These are phyloP conservation scores for Petunia secreta DNA, from an alignment of 257 asterid species.

Conservation along the genomic window DNA sequence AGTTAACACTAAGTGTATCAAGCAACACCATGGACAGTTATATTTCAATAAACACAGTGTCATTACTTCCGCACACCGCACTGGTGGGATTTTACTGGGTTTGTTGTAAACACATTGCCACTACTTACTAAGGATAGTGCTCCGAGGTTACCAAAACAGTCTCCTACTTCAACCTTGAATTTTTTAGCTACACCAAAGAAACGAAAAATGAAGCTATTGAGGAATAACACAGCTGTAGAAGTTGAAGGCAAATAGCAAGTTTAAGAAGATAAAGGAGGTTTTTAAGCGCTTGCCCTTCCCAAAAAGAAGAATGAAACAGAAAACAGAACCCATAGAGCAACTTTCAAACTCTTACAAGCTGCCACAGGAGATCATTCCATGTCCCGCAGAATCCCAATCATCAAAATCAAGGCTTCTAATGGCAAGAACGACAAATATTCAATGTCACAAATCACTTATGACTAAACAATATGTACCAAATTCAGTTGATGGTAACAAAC, in stretches of 20 bases:
- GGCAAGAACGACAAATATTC: neutral
- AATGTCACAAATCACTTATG: neutral
- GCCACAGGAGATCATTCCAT: constrained; percentile 7
- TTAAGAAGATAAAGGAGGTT: neutral
- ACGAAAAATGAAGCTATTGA: constrained; percentile 11
- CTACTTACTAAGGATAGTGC: neutral
- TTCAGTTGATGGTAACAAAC: constrained; percentile 1
- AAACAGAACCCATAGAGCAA: neutral
- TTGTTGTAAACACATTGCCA: neutral
- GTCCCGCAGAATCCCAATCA: constrained; percentile 13
- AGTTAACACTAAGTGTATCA: neutral
- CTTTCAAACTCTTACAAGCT: neutral
- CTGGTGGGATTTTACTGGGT: too few species aligned
- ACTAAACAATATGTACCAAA: neutral
- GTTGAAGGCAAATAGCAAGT: constrained; percentile 6
- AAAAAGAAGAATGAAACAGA: constrained; percentile 14
- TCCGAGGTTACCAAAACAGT: neutral
- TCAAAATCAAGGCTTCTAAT: neutral
- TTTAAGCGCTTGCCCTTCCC: neutral
- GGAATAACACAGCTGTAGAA: neutral
- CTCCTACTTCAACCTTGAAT: neutral
- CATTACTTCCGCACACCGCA: neutral
- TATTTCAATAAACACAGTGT: neutral
- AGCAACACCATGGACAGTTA: neutral
- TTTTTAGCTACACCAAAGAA: neutral